Evolutionary conservation across 257 asterid species (phyloP).

Genomic region (Cordia subcordata): DNA sequence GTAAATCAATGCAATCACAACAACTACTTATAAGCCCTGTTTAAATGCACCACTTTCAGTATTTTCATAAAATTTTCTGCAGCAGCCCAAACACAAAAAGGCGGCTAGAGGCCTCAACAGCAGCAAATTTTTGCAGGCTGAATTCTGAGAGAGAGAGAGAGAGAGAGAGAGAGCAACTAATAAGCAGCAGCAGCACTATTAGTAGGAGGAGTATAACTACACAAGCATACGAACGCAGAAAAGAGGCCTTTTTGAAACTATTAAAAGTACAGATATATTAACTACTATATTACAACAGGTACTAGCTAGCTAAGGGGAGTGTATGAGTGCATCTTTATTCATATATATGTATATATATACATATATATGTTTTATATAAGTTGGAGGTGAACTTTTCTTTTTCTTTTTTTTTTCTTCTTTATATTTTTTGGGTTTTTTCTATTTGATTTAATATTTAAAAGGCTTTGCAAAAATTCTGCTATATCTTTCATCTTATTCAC

Average conservation of each 20-base stretch:
- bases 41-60: neutral
- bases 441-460: neutral
- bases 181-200: neutral
- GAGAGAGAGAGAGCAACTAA: neutral
- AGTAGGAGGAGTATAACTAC: no score
- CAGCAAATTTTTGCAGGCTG: neutral
- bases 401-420: slow-evolving; percentile 1
- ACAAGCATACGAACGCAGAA: neutral
- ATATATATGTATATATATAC: no score
- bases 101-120: slow-evolving; percentile 25
- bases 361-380: no score
- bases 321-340: no score
- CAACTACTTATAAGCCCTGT: no score
- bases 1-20: no score
- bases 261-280: neutral
- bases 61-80: neutral
- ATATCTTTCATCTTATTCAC: slow-evolving; percentile 16
- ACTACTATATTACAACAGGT: neutral
- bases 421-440: no score
- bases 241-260: neutral
- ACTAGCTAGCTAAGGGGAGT: neutral
- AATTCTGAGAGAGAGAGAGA: neutral
- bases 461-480: slow-evolving; percentile 18
- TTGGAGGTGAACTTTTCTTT: neutral
- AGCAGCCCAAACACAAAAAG: slow-evolving; percentile 10